A percentile compares a stretch with the other conserved stretches of the same genome.
Evolutionary conservation across 441 rosid species (phyloP).

Genomic region (Gossypium schwendimanii): DNA sequence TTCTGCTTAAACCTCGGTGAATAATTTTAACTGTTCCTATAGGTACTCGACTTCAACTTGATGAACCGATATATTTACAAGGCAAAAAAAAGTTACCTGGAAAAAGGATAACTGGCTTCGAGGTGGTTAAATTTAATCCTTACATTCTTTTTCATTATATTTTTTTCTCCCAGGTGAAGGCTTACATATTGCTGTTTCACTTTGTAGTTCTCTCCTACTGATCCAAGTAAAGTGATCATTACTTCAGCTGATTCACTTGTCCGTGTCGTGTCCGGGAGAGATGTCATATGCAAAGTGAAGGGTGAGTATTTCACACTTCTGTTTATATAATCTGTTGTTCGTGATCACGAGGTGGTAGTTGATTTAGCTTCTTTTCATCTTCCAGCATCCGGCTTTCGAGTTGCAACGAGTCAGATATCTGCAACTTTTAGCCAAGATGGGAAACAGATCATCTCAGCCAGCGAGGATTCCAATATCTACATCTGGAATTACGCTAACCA

Average conservation of each 20-base stretch:
- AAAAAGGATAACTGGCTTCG: slow-evolving; percentile 57
- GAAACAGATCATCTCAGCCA: slow-evolving; percentile 32
- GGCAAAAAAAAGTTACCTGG: slow-evolving; percentile 48
- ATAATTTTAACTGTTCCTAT: slow-evolving; percentile 8
- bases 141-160: not conserved
- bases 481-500: slow-evolving; percentile 31
- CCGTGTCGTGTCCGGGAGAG: slow-evolving; percentile 36
- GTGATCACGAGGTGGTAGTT: not conserved
- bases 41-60: slow-evolving; percentile 46
- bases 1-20: not conserved
- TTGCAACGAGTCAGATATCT: slow-evolving; percentile 25
- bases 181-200: slow-evolving; percentile 1
- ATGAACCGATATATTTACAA: slow-evolving; percentile 34
- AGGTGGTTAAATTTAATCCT: slow-evolving; percentile 23
- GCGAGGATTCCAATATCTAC: slow-evolving; percentile 33
- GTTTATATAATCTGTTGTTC: not conserved
- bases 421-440: slow-evolving; percentile 43
- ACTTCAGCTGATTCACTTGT: slow-evolving; percentile 60
- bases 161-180: not conserved
- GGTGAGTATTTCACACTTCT: slow-evolving; percentile 25
- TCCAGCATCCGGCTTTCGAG: slow-evolving; percentile 30
- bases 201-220: slow-evolving; percentile 44
- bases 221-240: slow-evolving; percentile 48
- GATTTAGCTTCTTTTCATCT: slow-evolving; percentile 24
- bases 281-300: slow-evolving; percentile 44